phyloP scores from a whole-genome alignment of 306 rosid species.

The Luffa acutangula region DNA sequence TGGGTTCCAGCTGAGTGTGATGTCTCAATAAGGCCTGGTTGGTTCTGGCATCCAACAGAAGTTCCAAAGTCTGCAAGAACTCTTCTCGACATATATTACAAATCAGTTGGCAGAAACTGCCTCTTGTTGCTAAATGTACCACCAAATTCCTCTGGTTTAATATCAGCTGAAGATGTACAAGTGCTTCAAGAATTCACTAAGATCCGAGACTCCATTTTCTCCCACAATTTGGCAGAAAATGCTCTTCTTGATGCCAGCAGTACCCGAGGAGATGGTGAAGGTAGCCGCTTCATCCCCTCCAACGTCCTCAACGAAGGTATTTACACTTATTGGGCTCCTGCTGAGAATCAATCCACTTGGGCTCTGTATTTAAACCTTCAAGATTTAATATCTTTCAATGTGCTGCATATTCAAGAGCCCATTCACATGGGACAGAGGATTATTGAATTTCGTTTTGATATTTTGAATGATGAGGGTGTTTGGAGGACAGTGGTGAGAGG shows the following conservation, averaged over 20 bases:
- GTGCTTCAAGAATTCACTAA: constrained; percentile 69
- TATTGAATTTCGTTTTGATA: constrained; percentile 60
- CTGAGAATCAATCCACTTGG: constrained; percentile 46
- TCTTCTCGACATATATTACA: constrained; percentile 78
- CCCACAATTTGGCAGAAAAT: constrained; percentile 44
- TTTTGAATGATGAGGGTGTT: constrained; percentile 22
- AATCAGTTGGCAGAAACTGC: constrained; percentile 75
- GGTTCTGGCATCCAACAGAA: constrained; percentile 93
- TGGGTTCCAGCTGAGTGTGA: constrained; percentile 90
- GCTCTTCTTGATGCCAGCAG: constrained; percentile 53
- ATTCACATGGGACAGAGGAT: constrained; percentile 90
- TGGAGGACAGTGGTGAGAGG: constrained; percentile 57
- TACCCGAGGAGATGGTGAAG: constrained; percentile 41
- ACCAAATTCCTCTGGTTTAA: constrained; percentile 84
- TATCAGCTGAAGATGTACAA: constrained; percentile 66
- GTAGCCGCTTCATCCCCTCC: constrained; percentile 41
- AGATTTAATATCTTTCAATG: constrained; percentile 49
- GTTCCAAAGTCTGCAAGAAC: constrained; percentile 62
- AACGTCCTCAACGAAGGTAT: constrained; percentile 63
- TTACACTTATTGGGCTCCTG: constrained; percentile 75
- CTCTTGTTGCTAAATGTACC: constrained; percentile 67
- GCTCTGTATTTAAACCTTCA: constrained; percentile 43
- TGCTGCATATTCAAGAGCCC: constrained; percentile 77
- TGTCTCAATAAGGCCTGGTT: constrained; percentile 76
- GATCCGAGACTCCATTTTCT: constrained; percentile 57